These are phyloP conservation scores for Globisporangium solare DNA, from an alignment of 352 stramenopile genomes.

Conservation along the genomic window DNA sequence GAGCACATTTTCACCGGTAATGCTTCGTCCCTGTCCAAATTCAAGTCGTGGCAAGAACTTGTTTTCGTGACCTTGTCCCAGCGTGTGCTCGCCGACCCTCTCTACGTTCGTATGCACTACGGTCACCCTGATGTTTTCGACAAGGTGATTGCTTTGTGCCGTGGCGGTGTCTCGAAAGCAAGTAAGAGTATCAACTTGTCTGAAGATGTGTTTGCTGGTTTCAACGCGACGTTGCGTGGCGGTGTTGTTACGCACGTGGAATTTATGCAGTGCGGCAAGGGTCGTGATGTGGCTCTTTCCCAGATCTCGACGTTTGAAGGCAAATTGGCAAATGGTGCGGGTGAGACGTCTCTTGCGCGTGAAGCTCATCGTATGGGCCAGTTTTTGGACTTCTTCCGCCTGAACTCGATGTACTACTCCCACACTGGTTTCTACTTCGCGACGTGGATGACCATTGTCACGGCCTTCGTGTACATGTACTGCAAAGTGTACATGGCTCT, in stretches of 20 bases:
- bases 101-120: slow-evolving; percentile 79
- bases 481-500: slow-evolving; percentile 74
- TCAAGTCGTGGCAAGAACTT: slow-evolving; percentile 76
- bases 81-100: slow-evolving; percentile 68
- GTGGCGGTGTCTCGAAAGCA: slow-evolving; percentile 72
- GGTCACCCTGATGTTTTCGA: slow-evolving; percentile 81
- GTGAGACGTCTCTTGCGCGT: slow-evolving; percentile 63
- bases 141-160: slow-evolving; percentile 64
- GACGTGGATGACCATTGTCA: slow-evolving; percentile 81
- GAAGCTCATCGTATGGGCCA: slow-evolving; percentile 77
- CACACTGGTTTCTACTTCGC: slow-evolving; percentile 81
- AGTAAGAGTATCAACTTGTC: slow-evolving; percentile 81
- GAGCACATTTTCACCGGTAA: slow-evolving; percentile 84
- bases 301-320: slow-evolving; percentile 82
- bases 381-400: slow-evolving; percentile 78
- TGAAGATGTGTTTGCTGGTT: slow-evolving; percentile 79
- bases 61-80: slow-evolving; percentile 80
- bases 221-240: slow-evolving; percentile 64
- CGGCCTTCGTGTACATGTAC: slow-evolving; percentile 84
- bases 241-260: slow-evolving; percentile 69
- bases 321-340: slow-evolving; percentile 73
- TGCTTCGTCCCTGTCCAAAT: slow-evolving; percentile 71
- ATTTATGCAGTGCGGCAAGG: slow-evolving; percentile 81
- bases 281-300: slow-evolving; percentile 72
- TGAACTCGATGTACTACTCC: slow-evolving; percentile 86